Percentiles rank a stretch among this genome's conserved stretches.
phyloP scores from a whole-genome alignment of 257 asterid species.

The Solanum ossicruentum region DNA sequence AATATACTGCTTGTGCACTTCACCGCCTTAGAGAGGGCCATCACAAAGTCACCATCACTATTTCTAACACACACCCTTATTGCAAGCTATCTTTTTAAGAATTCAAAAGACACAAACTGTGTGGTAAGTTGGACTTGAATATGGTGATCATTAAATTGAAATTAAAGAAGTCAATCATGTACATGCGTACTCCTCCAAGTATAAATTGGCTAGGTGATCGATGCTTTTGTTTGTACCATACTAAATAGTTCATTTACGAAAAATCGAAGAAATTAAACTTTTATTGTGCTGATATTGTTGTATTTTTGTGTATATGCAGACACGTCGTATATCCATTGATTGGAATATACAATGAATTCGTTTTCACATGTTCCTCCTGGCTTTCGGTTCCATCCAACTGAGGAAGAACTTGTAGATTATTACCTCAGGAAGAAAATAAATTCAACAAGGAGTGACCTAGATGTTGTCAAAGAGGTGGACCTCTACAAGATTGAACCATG shows the following conservation, averaged over 20 bases:
- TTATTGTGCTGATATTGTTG: not conserved
- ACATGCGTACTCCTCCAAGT: not conserved
- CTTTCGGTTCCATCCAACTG: conserved; percentile 87
- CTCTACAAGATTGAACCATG: conserved; percentile 93
- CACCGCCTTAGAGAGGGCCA: too few species aligned
- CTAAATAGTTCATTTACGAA: not conserved
- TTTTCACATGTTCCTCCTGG: conserved; percentile 92
- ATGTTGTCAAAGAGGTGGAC: conserved; percentile 79
- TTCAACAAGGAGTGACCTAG: conserved; percentile 51
- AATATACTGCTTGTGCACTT: too few species aligned
- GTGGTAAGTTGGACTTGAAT: not conserved
- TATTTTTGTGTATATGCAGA: not conserved
- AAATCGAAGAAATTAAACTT: not conserved
- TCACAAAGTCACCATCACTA: too few species aligned
- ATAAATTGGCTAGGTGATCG: not conserved
- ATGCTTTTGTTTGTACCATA: not conserved
- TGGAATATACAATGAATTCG: conserved; percentile 32
- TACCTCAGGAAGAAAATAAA: conserved; percentile 66
- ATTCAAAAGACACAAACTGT: not conserved
- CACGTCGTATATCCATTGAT: conserved; percentile 11
- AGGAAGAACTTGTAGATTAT: conserved; percentile 88
- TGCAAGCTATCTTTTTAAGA: not conserved
- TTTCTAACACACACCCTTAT: not conserved
- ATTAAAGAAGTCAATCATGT: not conserved
- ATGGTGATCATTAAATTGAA: not conserved